phyloP scores from a whole-genome alignment of 2,329 filamentous ascomycete genomes.

The Cylindrodendrum hubeiense region DNA sequence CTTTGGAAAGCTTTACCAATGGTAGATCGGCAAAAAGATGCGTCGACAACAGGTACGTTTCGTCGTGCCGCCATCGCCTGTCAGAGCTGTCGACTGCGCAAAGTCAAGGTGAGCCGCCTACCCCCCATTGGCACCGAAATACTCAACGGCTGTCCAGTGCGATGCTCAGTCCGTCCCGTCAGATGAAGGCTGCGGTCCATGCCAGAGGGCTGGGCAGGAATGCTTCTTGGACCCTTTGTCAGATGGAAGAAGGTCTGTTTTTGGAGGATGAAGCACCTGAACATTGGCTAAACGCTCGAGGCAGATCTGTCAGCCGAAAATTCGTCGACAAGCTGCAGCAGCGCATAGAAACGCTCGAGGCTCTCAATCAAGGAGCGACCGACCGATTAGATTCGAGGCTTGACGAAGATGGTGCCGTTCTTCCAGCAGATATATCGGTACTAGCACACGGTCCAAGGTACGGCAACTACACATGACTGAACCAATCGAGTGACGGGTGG shows the following conservation, averaged over 20 bases:
- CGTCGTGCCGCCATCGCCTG: slow-evolving; percentile 24
- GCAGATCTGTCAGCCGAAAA: slow-evolving; percentile 22
- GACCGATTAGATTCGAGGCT: not conserved
- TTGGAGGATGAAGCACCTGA: not conserved
- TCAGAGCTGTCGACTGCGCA: slow-evolving; percentile 25
- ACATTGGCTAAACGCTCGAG: not conserved
- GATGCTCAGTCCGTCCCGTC: slow-evolving; percentile 20
- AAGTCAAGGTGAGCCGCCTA: slow-evolving; percentile 21
- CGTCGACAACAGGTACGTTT: slow-evolving; percentile 13
- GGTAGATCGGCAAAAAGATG: slow-evolving; percentile 5
- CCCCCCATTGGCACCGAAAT: too few species aligned
- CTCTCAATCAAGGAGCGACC: slow-evolving; percentile 1
- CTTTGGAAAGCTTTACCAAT: not conserved
- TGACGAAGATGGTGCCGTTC: not conserved
- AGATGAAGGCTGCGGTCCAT: slow-evolving; percentile 23
- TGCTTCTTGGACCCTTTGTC: slow-evolving; percentile 26
- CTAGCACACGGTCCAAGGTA: not conserved
- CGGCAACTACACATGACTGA: not conserved
- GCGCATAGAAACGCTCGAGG: slow-evolving; percentile 28
- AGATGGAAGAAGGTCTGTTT: slow-evolving; percentile 25
- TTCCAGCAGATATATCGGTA: not conserved
- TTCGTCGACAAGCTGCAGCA: slow-evolving; percentile 27
- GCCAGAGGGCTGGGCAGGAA: slow-evolving; percentile 24
- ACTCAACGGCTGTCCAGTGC: slow-evolving; percentile 8
- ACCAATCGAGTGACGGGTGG: not conserved